Percentiles rank a stretch among this genome's conserved stretches.
Evolutionary conservation across 2,329 filamentous ascomycete species (phyloP).

Genomic region (Stachybotrys echinatus): DNA sequence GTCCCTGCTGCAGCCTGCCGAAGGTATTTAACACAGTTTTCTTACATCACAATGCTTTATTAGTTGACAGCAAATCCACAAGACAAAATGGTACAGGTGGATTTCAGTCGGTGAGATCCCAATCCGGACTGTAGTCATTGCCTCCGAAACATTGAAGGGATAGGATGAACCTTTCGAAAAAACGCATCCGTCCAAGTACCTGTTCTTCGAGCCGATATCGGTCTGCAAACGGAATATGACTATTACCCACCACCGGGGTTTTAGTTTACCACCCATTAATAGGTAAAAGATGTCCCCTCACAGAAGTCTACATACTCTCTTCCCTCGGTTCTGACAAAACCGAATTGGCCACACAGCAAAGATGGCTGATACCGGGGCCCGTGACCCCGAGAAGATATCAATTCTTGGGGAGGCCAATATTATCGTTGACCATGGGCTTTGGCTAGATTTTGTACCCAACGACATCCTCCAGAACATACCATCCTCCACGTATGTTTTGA

Average conservation of each 20-base stretch:
- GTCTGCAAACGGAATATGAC: background rate
- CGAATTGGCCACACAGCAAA: background rate
- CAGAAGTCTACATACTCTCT: background rate
- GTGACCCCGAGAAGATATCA: slow-evolving; percentile 55
- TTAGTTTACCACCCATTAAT: background rate
- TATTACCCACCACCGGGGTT: background rate
- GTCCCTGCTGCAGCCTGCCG: no score
- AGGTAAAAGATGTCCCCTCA: background rate
- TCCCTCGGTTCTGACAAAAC: background rate
- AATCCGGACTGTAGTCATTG: no score
- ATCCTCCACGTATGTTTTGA: slow-evolving; percentile 90
- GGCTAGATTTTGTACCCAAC: slow-evolving; percentile 72
- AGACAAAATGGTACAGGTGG: no score
- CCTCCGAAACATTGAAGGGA: background rate
- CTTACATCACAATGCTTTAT: no score
- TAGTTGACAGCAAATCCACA: no score
- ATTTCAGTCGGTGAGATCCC: no score
- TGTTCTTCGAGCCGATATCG: background rate
- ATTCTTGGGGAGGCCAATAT: slow-evolving; percentile 90
- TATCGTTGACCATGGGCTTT: slow-evolving; percentile 85
- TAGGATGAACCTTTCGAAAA: background rate
- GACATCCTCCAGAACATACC: slow-evolving; percentile 73
- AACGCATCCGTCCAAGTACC: no score
- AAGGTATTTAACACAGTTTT: no score
- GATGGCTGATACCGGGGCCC: slow-evolving; percentile 17